These are phyloP conservation scores for Magnusiomyces paraingens DNA, from an alignment of 1,139 yeast species.

Conservation along the genomic window DNA sequence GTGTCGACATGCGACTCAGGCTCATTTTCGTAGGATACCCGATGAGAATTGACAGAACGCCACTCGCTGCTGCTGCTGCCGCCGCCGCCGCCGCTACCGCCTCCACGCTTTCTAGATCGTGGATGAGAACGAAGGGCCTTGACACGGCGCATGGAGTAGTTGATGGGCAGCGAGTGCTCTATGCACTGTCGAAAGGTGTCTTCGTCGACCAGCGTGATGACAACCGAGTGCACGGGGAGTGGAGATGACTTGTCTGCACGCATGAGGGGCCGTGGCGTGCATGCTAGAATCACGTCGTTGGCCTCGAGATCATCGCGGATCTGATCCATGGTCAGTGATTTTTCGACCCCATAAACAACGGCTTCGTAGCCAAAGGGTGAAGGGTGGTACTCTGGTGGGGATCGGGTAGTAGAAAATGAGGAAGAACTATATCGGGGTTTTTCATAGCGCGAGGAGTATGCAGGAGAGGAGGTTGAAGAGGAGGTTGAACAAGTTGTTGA, in stretches of 20 bases:
- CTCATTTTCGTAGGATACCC: too few relatives aligned
- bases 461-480: neutral
- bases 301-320: constrained; percentile 9
- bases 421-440: neutral
- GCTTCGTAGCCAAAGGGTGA: constrained; percentile 5
- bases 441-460: too few relatives aligned
- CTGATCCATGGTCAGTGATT: constrained; percentile 8
- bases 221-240: constrained; percentile 9
- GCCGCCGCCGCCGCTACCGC: neutral
- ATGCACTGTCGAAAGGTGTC: constrained; percentile 7
- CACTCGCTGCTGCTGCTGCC: neutral
- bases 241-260: constrained; percentile 1
- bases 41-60: too few relatives aligned
- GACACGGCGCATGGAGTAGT: constrained; percentile 9
- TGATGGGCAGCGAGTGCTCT: constrained; percentile 9
- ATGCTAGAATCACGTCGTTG: constrained; percentile 7
- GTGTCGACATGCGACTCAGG: too few relatives aligned
- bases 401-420: neutral
- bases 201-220: constrained; percentile 8
- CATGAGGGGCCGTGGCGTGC: constrained; percentile 11
- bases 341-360: constrained; percentile 14
- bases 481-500: neutral
- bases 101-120: neutral
- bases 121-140: constrained; percentile 8
- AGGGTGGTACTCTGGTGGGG: constrained; percentile 3